These are phyloP conservation scores for Myxozyma neotropica DNA, from an alignment of 805 yeast species.

Conservation along the genomic window DNA sequence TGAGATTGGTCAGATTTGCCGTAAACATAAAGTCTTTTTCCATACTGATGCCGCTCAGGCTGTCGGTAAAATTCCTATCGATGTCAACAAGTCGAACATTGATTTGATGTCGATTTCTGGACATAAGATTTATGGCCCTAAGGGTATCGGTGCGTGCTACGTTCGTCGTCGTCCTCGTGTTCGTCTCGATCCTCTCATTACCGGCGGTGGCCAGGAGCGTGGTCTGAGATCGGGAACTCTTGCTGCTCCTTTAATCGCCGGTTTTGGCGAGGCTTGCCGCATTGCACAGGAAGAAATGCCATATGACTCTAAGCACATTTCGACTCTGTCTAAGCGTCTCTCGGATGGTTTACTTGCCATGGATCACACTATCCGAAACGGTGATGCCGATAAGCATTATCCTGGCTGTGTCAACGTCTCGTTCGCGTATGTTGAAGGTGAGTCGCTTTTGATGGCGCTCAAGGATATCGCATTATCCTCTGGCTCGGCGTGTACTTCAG, in stretches of 20 bases:
- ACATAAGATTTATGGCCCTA: constrained; percentile 97
- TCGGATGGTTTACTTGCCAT: constrained; percentile 71
- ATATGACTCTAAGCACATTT: constrained; percentile 72
- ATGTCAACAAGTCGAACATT: constrained; percentile 90
- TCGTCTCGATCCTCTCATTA: constrained; percentile 88
- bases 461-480: constrained; percentile 95
- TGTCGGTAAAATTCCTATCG: constrained; percentile 87
- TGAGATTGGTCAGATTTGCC: constrained; percentile 87
- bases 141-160: constrained; percentile 93
- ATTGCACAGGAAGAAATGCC: constrained; percentile 72
- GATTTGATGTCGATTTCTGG: constrained; percentile 93
- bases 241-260: constrained; percentile 94
- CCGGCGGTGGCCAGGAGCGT: constrained; percentile 99
- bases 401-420: constrained; percentile 96
- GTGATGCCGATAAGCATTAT: constrained; percentile 72
- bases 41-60: constrained; percentile 99
- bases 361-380: constrained; percentile 89
- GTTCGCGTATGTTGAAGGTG: constrained; percentile 97
- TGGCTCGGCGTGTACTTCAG: constrained; percentile 98
- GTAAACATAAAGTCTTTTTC: constrained; percentile 86
- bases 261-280: constrained; percentile 97
- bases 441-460: constrained; percentile 94
- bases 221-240: constrained; percentile 96
- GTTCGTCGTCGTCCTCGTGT: constrained; percentile 98
- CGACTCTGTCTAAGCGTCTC: constrained; percentile 70